Conservation (phyloP, 1,139 yeast species). For the Candida pseudoviswanathii region DNA sequence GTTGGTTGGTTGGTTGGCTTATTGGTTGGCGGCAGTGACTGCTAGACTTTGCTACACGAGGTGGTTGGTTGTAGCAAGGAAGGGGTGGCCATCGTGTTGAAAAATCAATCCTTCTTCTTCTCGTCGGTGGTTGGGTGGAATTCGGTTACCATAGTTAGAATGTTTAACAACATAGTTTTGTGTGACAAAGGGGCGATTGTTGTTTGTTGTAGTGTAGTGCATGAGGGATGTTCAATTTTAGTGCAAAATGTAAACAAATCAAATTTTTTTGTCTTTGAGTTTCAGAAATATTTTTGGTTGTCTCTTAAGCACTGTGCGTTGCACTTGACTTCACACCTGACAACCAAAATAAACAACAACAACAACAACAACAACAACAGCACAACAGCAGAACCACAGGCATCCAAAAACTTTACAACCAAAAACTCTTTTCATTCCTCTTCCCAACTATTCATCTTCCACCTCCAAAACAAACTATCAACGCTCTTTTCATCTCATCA, state of each 20-base stretch:
- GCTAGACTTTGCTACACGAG: no score
- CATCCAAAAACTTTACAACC: not conserved
- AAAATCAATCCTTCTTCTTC: not conserved
- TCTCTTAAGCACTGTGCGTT: not conserved
- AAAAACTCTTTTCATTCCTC: not conserved
- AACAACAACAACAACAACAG: not conserved
- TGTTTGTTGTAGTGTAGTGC: no score
- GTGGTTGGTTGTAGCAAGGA: no score
- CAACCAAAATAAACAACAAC: not conserved
- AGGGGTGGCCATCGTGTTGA: not conserved
- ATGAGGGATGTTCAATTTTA: not conserved
- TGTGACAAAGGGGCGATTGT: not conserved
- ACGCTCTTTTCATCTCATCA: not conserved
- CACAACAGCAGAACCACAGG: not conserved
- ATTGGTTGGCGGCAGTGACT: no score
- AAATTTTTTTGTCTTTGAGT: not conserved
- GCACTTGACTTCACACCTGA: not conserved
- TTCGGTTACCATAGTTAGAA: not conserved
- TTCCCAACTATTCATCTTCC: not conserved
- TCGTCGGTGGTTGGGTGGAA: not conserved
- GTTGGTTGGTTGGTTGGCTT: no score
- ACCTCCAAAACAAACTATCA: not conserved
- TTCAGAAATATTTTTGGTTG: not conserved
- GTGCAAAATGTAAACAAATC: constrained; percentile 2
- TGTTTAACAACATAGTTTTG: constrained; percentile 1